Conservation (phyloP, 257 asterid species). For the Nicotiana paniculata region DNA sequence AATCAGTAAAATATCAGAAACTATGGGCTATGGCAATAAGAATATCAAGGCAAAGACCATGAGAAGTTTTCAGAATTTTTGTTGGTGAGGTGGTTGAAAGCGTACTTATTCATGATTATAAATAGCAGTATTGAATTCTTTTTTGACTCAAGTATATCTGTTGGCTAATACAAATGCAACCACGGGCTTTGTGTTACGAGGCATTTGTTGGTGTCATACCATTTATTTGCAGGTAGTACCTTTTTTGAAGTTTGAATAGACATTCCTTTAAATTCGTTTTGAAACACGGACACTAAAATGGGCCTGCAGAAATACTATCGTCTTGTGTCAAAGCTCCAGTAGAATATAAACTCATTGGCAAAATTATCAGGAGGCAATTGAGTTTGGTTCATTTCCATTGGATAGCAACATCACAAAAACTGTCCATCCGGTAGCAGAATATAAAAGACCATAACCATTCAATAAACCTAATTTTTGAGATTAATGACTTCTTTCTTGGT, state of each 20-base stretch:
- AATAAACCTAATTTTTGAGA: neutral
- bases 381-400: neutral
- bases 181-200: too few species aligned
- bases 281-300: too few species aligned
- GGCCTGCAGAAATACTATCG: neutral
- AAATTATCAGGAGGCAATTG: neutral
- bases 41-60: neutral
- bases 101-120: too few species aligned
- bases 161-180: too few species aligned
- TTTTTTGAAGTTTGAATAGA: too few species aligned
- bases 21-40: neutral
- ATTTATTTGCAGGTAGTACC: too few species aligned
- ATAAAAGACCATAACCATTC: slow-evolving; percentile 2
- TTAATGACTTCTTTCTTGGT: neutral
- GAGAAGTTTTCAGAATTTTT: neutral
- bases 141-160: too few species aligned
- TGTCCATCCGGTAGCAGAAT: neutral
- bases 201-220: too few species aligned
- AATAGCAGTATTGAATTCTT: too few species aligned
- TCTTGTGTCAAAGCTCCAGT: neutral
- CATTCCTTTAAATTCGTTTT: too few species aligned
- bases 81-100: neutral
- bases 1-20: neutral
- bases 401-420: neutral
- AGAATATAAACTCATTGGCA: neutral